Conservation (phyloP, 768 basidiomycete species). For the Pleurotus giganteus region DNA sequence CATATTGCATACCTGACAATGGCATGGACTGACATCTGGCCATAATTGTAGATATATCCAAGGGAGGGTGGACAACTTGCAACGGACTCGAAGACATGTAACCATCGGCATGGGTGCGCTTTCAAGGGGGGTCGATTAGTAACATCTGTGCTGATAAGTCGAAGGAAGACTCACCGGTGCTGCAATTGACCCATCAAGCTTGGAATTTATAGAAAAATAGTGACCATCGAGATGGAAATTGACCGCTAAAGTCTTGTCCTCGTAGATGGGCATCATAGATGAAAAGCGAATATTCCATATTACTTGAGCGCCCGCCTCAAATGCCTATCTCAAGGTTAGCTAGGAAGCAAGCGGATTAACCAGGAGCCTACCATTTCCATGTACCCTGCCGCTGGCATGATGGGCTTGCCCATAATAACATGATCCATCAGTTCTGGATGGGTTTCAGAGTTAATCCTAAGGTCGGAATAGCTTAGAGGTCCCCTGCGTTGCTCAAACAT, state of each 20-base stretch:
- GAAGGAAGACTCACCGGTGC: neutral
- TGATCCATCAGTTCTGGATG: constrained; percentile 38
- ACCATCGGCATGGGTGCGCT: constrained; percentile 21
- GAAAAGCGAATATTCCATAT: neutral
- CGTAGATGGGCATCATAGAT: neutral
- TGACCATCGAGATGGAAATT: neutral
- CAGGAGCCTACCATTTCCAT: constrained; percentile 25
- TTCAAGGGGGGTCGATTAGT: neutral
- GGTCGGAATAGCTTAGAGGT: neutral
- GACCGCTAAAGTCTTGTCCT: neutral
- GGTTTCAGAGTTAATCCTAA: constrained; percentile 14
- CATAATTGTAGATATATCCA: neutral
- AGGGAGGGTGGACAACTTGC: neutral
- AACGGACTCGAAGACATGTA: constrained; percentile 13
- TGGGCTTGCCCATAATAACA: constrained; percentile 36
- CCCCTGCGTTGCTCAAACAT: neutral
- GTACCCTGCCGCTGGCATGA: constrained; percentile 41
- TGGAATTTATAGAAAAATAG: neutral
- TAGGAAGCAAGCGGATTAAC: neutral
- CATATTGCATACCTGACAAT: neutral
- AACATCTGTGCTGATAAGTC: neutral
- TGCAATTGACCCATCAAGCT: neutral
- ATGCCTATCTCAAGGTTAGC: neutral
- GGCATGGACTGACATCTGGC: neutral
- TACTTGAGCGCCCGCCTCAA: neutral